Base-by-base conservation (phyloP, 192 early-diverging fungal species). In the Coemansia sp. region DNA sequence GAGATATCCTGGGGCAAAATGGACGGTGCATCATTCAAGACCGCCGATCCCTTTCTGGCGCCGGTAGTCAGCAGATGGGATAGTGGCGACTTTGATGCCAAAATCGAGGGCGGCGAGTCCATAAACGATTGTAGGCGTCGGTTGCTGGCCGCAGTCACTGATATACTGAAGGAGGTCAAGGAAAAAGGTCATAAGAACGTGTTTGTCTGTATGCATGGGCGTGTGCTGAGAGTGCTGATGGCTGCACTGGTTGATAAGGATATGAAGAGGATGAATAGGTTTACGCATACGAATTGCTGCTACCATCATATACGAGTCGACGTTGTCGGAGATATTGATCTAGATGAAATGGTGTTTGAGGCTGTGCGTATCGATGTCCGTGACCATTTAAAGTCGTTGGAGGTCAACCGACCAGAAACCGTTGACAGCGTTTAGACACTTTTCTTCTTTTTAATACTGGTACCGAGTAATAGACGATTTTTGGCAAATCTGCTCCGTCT, bases 1-100 rank as follows among this genome's bases (percentile, higher is more conserved):
- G 81, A 84, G 68, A 68, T 84, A 10, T 79, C 73, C n/a, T 84
- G 81, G 81, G 81, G 81, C 24, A 62, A 70, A 2, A 41, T 72
- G 3, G 81, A 84, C 43, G 81, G 81, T 27, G 63, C 27, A 12
- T 72, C 66, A 10, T 58, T 76, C 12, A 52, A 27, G 15, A 74
- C 65, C 5, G 65, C 63, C 39, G 41, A 62, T 27, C 53, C 70
- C 0, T 36, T 41, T 11, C 15, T 78, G 43, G 47, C 60, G 49
- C 52, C 66, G 2, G 74, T 84, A 0, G 39, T 70, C 6, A 38
- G 50, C 4, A 36, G 34, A 20, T 84, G 81, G 81, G 64, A 43
- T 12, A 33, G 31, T 3, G 81, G 81, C 18, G 71, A 84, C 44
- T 73, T 70, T 62, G 76, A 76, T 47, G 81, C 81, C 22, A 79